Percentiles rank a stretch among this genome's conserved stretches.
These are phyloP conservation scores for Nothomitra cinnamomea DNA, from an alignment of 2,329 filamentous ascomycete genomes.

Conservation along the genomic window DNA sequence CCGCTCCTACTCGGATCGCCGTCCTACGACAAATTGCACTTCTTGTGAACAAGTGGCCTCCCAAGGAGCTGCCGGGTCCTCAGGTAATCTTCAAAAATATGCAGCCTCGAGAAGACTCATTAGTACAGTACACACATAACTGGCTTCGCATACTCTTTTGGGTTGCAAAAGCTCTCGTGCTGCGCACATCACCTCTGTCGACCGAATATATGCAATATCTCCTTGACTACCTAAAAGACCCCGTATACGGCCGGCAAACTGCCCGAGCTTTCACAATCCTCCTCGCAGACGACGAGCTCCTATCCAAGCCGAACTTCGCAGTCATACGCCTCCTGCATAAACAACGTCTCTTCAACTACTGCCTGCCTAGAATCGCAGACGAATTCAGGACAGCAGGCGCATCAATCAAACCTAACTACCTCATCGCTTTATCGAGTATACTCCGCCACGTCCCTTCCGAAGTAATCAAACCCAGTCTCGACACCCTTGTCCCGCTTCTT, in stretches of 20 bases:
- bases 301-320: slow-evolving; percentile 43
- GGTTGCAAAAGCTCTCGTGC: slow-evolving; percentile 40
- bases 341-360: slow-evolving; percentile 43
- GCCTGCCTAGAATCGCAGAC: slow-evolving; percentile 37
- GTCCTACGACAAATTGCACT: slow-evolving; percentile 18
- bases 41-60: slow-evolving; percentile 23
- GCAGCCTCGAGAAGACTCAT: background rate
- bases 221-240: slow-evolving; percentile 24
- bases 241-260: slow-evolving; percentile 30
- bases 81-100: slow-evolving; percentile 7
- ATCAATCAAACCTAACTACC: slow-evolving; percentile 39
- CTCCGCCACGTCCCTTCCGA: slow-evolving; percentile 41
- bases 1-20: slow-evolving; percentile 8
- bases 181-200: slow-evolving; percentile 33
- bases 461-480: slow-evolving; percentile 41
- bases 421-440: slow-evolving; percentile 45
- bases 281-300: slow-evolving; percentile 41
- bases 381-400: slow-evolving; percentile 29
- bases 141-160: slow-evolving; percentile 40
- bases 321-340: slow-evolving; percentile 43
- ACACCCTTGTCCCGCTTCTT: slow-evolving; percentile 39
- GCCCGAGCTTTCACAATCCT: slow-evolving; percentile 42
- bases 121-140: slow-evolving; percentile 14
- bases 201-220: slow-evolving; percentile 34
- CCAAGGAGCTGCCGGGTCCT: slow-evolving; percentile 8